These are phyloP conservation scores for Diaporthe citri DNA, from an alignment of 2,329 filamentous ascomycete genomes.

Conservation along the genomic window DNA sequence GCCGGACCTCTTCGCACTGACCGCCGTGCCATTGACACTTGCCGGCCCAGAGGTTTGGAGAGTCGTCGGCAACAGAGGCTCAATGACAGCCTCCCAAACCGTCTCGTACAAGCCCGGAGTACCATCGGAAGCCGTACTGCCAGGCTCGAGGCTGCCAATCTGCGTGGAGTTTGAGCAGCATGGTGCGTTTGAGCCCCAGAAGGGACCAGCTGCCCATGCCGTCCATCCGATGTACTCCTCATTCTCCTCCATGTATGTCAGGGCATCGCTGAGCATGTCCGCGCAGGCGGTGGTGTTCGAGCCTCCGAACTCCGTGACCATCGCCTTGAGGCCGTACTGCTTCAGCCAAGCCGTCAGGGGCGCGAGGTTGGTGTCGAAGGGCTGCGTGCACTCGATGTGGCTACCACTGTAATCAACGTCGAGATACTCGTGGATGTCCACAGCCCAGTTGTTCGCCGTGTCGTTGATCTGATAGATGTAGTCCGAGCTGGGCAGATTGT, in stretches of 20 bases:
- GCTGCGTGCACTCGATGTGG: conserved; percentile 56
- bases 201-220: conserved; percentile 62
- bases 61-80: conserved; percentile 56
- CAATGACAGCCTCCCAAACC: conserved; percentile 58
- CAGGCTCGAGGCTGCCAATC: conserved; percentile 60
- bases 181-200: conserved; percentile 58
- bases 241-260: conserved; percentile 61
- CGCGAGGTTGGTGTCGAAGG: conserved; percentile 54
- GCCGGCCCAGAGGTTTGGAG: conserved; percentile 54
- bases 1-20: background rate
- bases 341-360: conserved; percentile 60
- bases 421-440: conserved; percentile 66
- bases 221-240: conserved; percentile 64
- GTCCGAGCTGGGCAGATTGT: conserved; percentile 53
- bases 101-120: conserved; percentile 59
- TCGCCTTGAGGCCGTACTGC: conserved; percentile 59
- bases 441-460: conserved; percentile 60
- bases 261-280: conserved; percentile 55
- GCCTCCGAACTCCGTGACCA: conserved; percentile 64
- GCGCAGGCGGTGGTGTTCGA: conserved; percentile 57
- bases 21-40: conserved; percentile 44
- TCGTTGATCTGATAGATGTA: conserved; percentile 58
- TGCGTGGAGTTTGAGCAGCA: conserved; percentile 55
- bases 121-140: conserved; percentile 57
- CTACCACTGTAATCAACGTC: conserved; percentile 61